phyloP scores from a whole-genome alignment of 768 basidiomycete genomes.

The Amanita molliuscula region DNA sequence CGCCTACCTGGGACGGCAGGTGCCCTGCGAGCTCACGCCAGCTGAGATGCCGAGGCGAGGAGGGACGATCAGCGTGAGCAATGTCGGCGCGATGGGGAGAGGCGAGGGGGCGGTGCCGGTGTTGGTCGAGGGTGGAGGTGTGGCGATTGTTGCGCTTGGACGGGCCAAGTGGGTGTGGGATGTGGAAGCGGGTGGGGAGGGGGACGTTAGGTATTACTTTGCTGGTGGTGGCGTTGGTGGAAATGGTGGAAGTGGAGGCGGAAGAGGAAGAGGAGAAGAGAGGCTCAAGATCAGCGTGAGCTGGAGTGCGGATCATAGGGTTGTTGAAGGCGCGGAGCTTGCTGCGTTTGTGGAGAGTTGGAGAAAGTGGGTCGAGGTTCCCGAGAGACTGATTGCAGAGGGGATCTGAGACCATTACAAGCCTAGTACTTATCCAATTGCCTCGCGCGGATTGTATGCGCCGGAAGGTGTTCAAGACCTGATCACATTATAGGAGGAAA shows the following conservation, averaged over 20 bases:
- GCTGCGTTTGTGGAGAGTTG: slow-evolving; percentile 84
- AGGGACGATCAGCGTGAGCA: slow-evolving; percentile 73
- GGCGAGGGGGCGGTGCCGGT: slow-evolving; percentile 67
- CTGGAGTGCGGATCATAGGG: slow-evolving; percentile 82
- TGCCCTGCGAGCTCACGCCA: slow-evolving; percentile 51
- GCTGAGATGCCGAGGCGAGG: slow-evolving; percentile 67
- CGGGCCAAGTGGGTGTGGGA: slow-evolving; percentile 73
- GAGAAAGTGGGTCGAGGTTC: slow-evolving; percentile 71
- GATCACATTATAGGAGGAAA: too few relatives aligned
- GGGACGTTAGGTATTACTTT: slow-evolving; percentile 23
- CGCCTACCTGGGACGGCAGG: slow-evolving; percentile 53
- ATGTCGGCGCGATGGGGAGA: slow-evolving; percentile 71
- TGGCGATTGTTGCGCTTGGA: slow-evolving; percentile 79
- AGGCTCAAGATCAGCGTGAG: slow-evolving; percentile 55
- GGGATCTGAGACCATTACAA: slow-evolving; percentile 29
- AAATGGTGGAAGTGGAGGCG: neutral
- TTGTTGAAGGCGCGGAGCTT: slow-evolving; percentile 83
- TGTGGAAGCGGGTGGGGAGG: slow-evolving; percentile 33
- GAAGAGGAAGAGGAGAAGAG: slow-evolving; percentile 31
- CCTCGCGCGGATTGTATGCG: too few relatives aligned
- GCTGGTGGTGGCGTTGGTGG: neutral
- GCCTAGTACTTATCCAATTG: too few relatives aligned
- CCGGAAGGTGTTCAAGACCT: too few relatives aligned
- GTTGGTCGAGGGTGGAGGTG: slow-evolving; percentile 72
- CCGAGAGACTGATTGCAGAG: slow-evolving; percentile 56